Base-by-base conservation (phyloP, 140 eudicot genomes). In the Anethum foeniculum region DNA sequence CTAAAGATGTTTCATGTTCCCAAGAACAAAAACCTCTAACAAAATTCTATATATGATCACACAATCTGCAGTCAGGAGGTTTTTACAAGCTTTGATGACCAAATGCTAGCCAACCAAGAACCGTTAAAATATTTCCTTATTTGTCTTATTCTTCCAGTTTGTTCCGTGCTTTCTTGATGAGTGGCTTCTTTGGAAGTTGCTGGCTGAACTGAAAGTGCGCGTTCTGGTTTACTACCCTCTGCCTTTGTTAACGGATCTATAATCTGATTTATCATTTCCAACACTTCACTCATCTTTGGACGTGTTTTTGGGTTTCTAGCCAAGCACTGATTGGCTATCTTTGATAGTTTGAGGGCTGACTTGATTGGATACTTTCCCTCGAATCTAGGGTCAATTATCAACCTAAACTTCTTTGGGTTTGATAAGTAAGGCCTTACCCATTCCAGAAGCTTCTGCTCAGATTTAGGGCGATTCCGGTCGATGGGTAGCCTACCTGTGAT, bases 221-320 rank as follows among this genome's bases (percentile, higher is more conserved):
- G 74, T 60, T 87, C 84, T 49, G 89, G 82, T 80, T 79, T 51
- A 73, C 85, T 87, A 68, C 56, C n/a, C 28, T 56, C 75, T 49
- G 56, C 23, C 23, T 19, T 85, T 75, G 64, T 75, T 34, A 90
- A 65, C 80, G 87, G 52, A 27, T 58, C 88, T 89, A 91, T 77
- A 65, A 90, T 82, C 44, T 83, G 67, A 60, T 84, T 86, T 30
- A 93, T 87, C 98, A 93, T 90, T 85, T 88, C 92, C 78, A 88
- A 80, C n/a, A 94, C 97, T 81, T 92, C 96, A 30, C 91, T 94
- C 98, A 94, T 94, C 81, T 92, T 90, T 25, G 98, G 97, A 34
- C 98, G 86, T 21, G 92, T 65, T 48, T 92, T 93, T 3, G 92
- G 86, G 41, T 88, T 86, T 82, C 88, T 84, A 28, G 85, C 79